A percentile compares a stretch with the other conserved stretches of the same genome.
These are phyloP conservation scores for Metschnikowia vanudenii DNA, from an alignment of 805 yeast genomes.

Conservation along the genomic window DNA sequence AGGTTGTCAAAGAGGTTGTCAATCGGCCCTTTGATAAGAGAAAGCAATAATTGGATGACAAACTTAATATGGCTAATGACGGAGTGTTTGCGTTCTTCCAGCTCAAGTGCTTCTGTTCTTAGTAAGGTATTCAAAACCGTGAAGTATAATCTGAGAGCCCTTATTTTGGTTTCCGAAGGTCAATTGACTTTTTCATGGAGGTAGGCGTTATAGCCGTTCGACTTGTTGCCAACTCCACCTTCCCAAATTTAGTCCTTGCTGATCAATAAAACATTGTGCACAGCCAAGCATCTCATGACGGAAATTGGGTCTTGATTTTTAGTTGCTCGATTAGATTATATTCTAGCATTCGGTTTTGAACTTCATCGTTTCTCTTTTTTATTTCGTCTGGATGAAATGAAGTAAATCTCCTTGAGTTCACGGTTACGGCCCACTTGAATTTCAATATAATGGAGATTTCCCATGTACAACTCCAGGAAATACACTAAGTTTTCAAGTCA, in stretches of 20 bases:
- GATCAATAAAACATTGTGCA: slow-evolving; percentile 73
- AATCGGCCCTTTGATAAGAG: slow-evolving; percentile 7
- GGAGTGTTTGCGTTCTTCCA: slow-evolving; percentile 34
- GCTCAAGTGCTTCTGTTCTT: slow-evolving; percentile 46
- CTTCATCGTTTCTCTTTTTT: too few relatives aligned
- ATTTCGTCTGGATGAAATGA: too few relatives aligned
- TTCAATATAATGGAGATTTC: too few relatives aligned
- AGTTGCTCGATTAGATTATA: slow-evolving; percentile 34
- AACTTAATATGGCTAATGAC: slow-evolving; percentile 29
- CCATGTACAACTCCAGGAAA: too few relatives aligned
- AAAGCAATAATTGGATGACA: slow-evolving; percentile 9
- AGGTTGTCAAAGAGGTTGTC: neutral
- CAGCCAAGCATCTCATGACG: slow-evolving; percentile 54
- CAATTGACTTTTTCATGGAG: slow-evolving; percentile 30
- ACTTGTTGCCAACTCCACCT: slow-evolving; percentile 59
- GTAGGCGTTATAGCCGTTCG: slow-evolving; percentile 49
- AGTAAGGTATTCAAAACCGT: slow-evolving; percentile 53
- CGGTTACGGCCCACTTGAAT: too few relatives aligned
- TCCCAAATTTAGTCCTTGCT: slow-evolving; percentile 85
- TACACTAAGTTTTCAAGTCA: too few relatives aligned
- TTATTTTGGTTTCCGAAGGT: slow-evolving; percentile 41
- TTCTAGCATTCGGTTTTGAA: too few relatives aligned
- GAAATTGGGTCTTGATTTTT: slow-evolving; percentile 28
- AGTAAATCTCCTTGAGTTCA: too few relatives aligned
- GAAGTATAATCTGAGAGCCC: slow-evolving; percentile 51